phyloP scores from a whole-genome alignment of 2,329 filamentous ascomycete genomes.

The Cytospora piceae region DNA sequence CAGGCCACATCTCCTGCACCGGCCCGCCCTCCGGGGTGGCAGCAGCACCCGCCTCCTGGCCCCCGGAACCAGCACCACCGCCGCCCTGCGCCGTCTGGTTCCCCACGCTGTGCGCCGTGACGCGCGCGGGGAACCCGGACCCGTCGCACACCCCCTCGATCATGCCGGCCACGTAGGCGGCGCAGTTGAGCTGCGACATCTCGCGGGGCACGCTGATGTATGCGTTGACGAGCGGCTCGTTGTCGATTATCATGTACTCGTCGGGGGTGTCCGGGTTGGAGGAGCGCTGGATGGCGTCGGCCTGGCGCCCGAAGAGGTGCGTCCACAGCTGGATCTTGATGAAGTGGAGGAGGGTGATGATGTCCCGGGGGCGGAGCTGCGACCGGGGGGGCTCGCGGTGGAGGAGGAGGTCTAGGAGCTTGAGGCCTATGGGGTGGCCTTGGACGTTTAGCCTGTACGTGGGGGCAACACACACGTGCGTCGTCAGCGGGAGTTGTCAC shows the following conservation, averaged over 20 bases:
- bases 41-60: slow-evolving; percentile 78
- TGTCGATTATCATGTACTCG: slow-evolving; percentile 99
- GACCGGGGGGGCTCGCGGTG: slow-evolving; percentile 75
- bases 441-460: slow-evolving; percentile 77
- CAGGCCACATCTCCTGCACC: slow-evolving; percentile 87
- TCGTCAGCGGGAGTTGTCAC: slow-evolving; percentile 14
- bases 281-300: slow-evolving; percentile 90
- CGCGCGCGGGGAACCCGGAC: slow-evolving; percentile 83
- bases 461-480: too few species aligned
- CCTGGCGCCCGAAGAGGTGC: slow-evolving; percentile 87
- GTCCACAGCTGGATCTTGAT: slow-evolving; percentile 92
- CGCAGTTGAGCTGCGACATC: slow-evolving; percentile 96
- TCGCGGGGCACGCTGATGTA: slow-evolving; percentile 93
- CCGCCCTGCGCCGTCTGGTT: slow-evolving; percentile 57
- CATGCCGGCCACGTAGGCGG: slow-evolving; percentile 91
- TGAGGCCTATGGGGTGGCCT: slow-evolving; percentile 91
- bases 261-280: slow-evolving; percentile 80
- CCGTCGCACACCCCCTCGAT: slow-evolving; percentile 96
- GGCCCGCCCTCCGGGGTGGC: slow-evolving; percentile 69
- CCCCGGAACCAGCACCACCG: slow-evolving; percentile 92
- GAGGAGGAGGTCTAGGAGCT: slow-evolving; percentile 92
- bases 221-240: slow-evolving; percentile 93
- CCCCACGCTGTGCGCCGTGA: slow-evolving; percentile 83
- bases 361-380: slow-evolving; percentile 78
- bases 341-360: slow-evolving; percentile 91